phyloP scores from a whole-genome alignment of 306 rosid species.

The Rosa rugosa region DNA sequence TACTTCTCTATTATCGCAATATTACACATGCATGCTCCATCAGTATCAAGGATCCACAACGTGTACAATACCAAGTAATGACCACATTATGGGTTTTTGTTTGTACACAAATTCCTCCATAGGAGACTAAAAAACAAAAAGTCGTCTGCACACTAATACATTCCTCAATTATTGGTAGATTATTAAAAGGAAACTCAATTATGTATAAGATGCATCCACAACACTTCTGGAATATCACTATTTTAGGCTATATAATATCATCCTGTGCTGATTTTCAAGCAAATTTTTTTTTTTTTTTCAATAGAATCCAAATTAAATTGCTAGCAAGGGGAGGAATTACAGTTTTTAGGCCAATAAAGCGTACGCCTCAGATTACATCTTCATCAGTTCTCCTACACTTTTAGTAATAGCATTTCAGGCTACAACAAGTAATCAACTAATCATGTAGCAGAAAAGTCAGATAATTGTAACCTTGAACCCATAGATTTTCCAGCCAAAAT shows the following conservation, averaged over 20 bases:
- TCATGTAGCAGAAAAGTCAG: neutral
- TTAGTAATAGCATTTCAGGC: neutral
- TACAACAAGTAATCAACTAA: neutral
- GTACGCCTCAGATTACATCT: neutral
- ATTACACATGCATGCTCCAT: neutral
- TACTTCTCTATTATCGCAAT: neutral
- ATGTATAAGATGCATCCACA: neutral
- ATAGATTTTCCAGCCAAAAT: constrained; percentile 84
- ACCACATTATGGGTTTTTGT: neutral
- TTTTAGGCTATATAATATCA: neutral
- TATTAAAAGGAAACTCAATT: neutral
- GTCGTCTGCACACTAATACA: neutral
- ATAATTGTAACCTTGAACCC: constrained; percentile 71
- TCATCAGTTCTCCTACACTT: neutral
- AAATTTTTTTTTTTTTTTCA: neutral
- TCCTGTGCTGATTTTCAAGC: neutral
- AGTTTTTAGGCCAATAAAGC: neutral
- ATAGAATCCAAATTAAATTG: neutral
- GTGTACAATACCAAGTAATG: neutral
- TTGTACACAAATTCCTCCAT: neutral
- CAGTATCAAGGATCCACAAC: neutral
- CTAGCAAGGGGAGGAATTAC: neutral
- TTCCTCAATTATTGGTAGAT: neutral
- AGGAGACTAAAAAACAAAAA: neutral
- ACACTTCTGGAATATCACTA: neutral